Conservation (phyloP, 179 eudicot genomes). For the Spinacia oleracea region DNA sequence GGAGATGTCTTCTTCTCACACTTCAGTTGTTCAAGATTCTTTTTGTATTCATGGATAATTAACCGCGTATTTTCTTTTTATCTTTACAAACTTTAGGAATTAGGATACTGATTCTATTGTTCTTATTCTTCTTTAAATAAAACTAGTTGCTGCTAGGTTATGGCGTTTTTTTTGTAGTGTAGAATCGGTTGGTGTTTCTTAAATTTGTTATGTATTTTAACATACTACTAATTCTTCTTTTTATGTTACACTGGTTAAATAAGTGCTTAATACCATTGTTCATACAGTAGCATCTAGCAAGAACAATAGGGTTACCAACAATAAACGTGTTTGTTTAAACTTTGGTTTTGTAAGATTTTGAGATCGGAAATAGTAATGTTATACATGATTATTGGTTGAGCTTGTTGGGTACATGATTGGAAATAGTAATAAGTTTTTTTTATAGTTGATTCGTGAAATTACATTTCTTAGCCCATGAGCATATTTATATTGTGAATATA, state of each 20-base stretch:
- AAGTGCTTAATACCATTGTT: not conserved
- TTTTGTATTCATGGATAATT: not conserved
- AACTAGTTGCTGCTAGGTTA: not conserved
- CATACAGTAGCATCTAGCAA: no score
- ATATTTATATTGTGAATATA: no score
- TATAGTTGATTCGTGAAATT: no score
- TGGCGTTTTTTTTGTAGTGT: not conserved
- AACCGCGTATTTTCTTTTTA: not conserved
- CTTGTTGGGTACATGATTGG: no score
- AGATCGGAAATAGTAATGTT: no score
- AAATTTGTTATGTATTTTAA: not conserved
- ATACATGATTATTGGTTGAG: no score
- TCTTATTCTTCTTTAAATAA: not conserved
- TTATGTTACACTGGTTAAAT: not conserved
- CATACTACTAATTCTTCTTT: no score
- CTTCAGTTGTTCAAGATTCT: not conserved
- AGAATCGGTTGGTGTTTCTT: not conserved
- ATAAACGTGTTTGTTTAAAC: no score
- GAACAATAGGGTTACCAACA: no score
- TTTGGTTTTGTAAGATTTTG: no score
- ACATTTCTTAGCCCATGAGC: no score
- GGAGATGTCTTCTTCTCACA: not conserved
- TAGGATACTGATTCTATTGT: not conserved
- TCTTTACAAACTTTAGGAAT: not conserved
- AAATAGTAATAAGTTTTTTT: no score